Evolutionary conservation across 1,139 yeast genomes (phyloP).

Genomic region (Magnusiomyces ingens): DNA sequence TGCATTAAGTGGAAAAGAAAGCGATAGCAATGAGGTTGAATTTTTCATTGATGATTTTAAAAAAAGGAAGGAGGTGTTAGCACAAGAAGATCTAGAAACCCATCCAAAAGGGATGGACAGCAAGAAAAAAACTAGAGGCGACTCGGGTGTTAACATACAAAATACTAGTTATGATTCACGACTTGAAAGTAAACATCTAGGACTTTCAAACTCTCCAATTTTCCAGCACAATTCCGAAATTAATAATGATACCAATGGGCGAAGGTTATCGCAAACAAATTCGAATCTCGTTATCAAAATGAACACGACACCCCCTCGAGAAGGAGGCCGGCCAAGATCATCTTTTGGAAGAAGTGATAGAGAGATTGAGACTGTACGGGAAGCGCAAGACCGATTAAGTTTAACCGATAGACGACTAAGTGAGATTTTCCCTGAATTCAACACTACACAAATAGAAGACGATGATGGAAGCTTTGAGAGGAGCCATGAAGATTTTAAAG

Average conservation of each 20-base stretch:
- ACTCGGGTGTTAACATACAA: background rate
- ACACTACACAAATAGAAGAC: constrained; percentile 9
- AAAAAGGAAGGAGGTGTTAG: no score
- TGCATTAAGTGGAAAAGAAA: no score
- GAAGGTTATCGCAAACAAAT: background rate
- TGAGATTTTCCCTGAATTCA: constrained; percentile 15
- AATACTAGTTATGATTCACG: background rate
- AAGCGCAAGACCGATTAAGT: constrained; percentile 9
- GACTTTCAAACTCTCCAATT: background rate
- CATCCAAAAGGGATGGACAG: no score
- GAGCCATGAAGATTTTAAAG: no score
- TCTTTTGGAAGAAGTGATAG: background rate
- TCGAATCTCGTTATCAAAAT: background rate
- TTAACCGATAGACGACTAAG: constrained; percentile 9
- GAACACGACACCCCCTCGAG: background rate
- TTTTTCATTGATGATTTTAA: no score
- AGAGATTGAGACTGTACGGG: constrained; percentile 8
- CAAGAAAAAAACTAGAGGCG: no score
- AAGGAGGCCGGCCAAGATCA: background rate
- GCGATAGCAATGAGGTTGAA: no score
- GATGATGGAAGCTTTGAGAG: background rate
- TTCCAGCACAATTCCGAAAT: background rate
- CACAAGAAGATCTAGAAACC: no score
- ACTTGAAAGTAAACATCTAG: background rate
- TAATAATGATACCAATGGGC: background rate